Evolutionary conservation across 169 alveolate genomes (phyloP), one percentile per base, ranked within the genome.

Genomic region (Eimeria falciformis): DNA sequence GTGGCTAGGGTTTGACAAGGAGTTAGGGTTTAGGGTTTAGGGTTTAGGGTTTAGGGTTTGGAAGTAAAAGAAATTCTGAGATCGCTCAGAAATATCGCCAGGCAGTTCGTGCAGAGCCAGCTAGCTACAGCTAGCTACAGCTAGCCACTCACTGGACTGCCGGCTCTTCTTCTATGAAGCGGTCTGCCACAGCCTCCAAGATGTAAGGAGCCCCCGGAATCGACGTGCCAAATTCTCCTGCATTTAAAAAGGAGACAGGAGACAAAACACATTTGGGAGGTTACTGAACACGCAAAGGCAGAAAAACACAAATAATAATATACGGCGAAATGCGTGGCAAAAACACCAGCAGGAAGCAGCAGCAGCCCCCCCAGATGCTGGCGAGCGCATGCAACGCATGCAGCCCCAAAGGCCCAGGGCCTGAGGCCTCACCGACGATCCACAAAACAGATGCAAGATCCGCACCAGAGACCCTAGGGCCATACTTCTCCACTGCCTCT

Each of bases 141-240:
- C 4, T n/a, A 43, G 45, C 43, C n/a, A 29, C 14, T 4, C 17
- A 17, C 3, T 66, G 3, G 11, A 55, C 14, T 23, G 87, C 46
- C 6, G 7, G n/a, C 5, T n/a, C 9, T 6, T 21, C 40, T 37
- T 23, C n/a, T n/a, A n/a, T n/a, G n/a, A n/a, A 6, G 55, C 6
- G 25, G 9, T 23, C 65, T 33, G 9, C 75, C 95, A 94, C 90
- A 91, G 68, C 90, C 83, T 37, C 91, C 95, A 5, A 93, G 90
- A 40, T 93, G 95, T 37, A 93, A 82, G 93, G 93, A 90, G 82
- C 91, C 93, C 21, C 92, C 82, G 6, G 93, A 94, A 3, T 82
- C 94, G 27, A 71, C 86, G 33, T 50, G 14, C 7, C 7, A 50
- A 50, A 50, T 7, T 14, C 7, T 9, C 14, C 14, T 50, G 58